Evolutionary conservation across 345 rosid genomes (phyloP), one percentile per base, ranked within the genome.

Genomic region (Aegle marmelos): DNA sequence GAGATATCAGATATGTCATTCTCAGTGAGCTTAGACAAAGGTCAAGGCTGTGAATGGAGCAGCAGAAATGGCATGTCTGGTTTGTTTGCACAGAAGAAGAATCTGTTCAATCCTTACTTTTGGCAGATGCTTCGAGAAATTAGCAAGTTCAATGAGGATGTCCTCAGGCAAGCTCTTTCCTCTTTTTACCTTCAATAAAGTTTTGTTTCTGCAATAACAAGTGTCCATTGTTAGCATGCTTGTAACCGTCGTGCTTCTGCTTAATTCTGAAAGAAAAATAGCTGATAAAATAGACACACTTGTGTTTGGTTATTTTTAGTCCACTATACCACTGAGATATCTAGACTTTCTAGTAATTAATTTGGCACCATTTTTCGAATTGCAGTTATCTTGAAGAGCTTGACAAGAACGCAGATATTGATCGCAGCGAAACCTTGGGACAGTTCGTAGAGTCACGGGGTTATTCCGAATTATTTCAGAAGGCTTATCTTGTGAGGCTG

Each of bases 41-140:
- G 98, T 30, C 74, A 57, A 62, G 98, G 95, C 60, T 91, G 83
- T 50, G 98, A 95, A 85, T 95, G 98, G 98, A 98, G 98, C 60
- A 93, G 95, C 83, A 86, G 98, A 53, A 89, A 89, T 34, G 98
- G 98, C 39, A 45, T 90, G 25, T 90, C 89, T 0, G 77, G 95
- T 73, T 83, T 95, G 74, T 95, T 95, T 87, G 90, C 98, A 4
- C 93, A 95, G 79, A 93, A 91, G 86, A 84, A 50, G 69, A 95
- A 95, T 54, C 27, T 73, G 3, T 11, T 93, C 1, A 92, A 90
- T 79, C 99, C 92, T 0, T 87, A 89, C 78, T 93, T 95, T 13
- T 95, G 97, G 99, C 86, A 87, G 70, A 93, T 95, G 98, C 33
- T 95, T 36, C 84, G 92, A 74, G 98, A 95, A 74, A 86, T 93